A percentile compares a stretch with the other conserved stretches of the same genome.
These are phyloP conservation scores for Plenodomus tracheiphilus DNA, from an alignment of 2,329 filamentous ascomycete genomes.

Conservation along the genomic window DNA sequence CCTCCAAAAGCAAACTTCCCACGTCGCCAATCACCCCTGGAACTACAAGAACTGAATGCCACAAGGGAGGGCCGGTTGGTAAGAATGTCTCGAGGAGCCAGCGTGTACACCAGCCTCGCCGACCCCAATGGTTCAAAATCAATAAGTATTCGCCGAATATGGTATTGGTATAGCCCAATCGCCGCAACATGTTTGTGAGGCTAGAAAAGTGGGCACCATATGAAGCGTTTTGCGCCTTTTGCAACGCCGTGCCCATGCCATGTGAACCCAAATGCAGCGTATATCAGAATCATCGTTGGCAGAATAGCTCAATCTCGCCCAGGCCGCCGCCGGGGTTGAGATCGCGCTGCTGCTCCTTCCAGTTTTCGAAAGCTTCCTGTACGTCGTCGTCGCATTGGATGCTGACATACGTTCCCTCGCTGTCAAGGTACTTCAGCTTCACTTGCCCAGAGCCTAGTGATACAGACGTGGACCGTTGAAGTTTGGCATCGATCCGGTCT, in stretches of 20 bases:
- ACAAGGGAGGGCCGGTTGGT: neutral
- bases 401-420: constrained; percentile 85
- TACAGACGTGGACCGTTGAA: constrained; percentile 81
- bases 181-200: neutral
- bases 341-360: constrained; percentile 74
- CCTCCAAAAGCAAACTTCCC: neutral
- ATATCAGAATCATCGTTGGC: constrained; percentile 34
- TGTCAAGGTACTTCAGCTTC: constrained; percentile 84
- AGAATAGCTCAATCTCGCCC: constrained; percentile 75
- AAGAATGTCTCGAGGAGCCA: neutral
- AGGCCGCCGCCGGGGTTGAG: constrained; percentile 65
- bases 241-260: constrained; percentile 7
- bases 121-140: neutral
- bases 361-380: constrained; percentile 91
- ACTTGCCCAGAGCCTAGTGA: constrained; percentile 82
- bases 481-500: constrained; percentile 93
- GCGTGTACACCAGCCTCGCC: neutral
- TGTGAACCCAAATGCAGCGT: constrained; percentile 2
- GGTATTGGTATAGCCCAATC: neutral
- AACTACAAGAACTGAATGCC: neutral
- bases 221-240: neutral
- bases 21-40: neutral
- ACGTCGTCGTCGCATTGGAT: constrained; percentile 97
- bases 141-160: neutral
- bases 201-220: neutral